Base-by-base conservation (phyloP, 257 asterid species). In the Catharanthus roseus region DNA sequence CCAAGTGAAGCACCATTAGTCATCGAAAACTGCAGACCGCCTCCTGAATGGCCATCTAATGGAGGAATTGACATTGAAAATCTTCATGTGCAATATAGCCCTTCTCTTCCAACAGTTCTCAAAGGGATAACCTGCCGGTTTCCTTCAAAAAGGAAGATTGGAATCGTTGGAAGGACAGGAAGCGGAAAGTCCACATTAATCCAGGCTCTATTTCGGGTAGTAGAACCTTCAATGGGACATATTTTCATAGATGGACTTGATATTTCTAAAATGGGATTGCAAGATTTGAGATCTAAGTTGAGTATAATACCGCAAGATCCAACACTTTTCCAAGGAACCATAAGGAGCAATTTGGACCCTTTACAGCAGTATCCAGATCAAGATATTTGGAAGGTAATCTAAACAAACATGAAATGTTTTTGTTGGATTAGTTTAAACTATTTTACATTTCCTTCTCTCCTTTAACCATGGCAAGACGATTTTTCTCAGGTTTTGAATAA, bases 271-370 rank as follows among this genome's bases (percentile, higher is more conserved):
- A 85, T 89, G 0, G 97, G 95, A 36, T 72, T 89, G 26, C 89
- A 89, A n/a, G 96, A 91, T 79, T 70, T 91, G 65, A 85, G 97
- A 70, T 91, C 92, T 5, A 75, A 82, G 41, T 58, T 91, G 60
- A 91, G 95, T 70, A 85, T 89, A 64, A 89, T 91, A 18, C 97
- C 97, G 38, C 97, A 91, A 77, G 97, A 91, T 73, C 97, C 97
- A 29, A 80, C 80, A 67, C 82, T 91, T 79, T 91, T 91, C 77
- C 95, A 85, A 73, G 96, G 96, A 67, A 89, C 91, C 11, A 57
- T 91, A 82, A 80, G 96, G 82, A 81, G 82, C 44, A 91, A 91
- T 79, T 84, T 91, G 60, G 97, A 91, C 73, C 95, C 90, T 19
- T 77, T 85, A 29, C 84, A 86, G 55, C 82, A 82, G 66, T 84